These are phyloP conservation scores for Blastomyces gilchristii DNA, from an alignment of 2,329 filamentous ascomycete genomes.

Conservation along the genomic window DNA sequence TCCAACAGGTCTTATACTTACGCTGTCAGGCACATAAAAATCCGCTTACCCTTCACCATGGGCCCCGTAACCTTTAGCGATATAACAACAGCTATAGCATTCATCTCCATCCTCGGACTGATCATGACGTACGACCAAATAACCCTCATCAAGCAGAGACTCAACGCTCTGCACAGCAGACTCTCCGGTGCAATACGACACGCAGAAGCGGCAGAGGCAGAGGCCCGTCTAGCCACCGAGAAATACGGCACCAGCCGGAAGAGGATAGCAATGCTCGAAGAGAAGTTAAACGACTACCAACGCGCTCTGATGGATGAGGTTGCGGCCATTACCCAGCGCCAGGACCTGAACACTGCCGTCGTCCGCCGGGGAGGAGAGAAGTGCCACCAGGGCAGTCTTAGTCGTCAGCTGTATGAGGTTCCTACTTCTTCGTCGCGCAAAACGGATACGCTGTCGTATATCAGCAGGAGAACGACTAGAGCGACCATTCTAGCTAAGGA, in stretches of 20 bases:
- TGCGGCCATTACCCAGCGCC: not conserved
- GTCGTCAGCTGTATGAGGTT: not conserved
- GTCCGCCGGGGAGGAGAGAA: not conserved
- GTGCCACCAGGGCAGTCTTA: not conserved
- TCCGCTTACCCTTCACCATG: not conserved
- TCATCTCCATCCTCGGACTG: conserved; percentile 5
- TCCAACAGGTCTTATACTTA: not conserved
- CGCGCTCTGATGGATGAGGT: not conserved
- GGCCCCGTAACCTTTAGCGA: not conserved
- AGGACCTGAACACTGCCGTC: not conserved
- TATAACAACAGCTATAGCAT: conserved; percentile 2
- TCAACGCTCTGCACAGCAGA: not conserved
- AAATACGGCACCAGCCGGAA: conserved; percentile 2
- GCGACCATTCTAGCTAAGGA: not conserved
- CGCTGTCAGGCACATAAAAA: not conserved
- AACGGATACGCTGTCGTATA: not conserved
- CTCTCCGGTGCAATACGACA: not conserved
- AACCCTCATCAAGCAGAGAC: conserved; percentile 1
- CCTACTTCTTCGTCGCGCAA: not conserved
- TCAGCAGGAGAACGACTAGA: not conserved
- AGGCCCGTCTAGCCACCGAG: conserved; percentile 1
- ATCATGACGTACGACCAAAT: conserved; percentile 6
- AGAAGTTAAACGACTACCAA: conserved; percentile 3
- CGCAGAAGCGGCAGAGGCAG: conserved; percentile 2
- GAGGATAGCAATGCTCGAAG: conserved; percentile 1